Conservation (phyloP, 495 filamentous ascomycete genomes). For the Penicillium cinerascens region DNA sequence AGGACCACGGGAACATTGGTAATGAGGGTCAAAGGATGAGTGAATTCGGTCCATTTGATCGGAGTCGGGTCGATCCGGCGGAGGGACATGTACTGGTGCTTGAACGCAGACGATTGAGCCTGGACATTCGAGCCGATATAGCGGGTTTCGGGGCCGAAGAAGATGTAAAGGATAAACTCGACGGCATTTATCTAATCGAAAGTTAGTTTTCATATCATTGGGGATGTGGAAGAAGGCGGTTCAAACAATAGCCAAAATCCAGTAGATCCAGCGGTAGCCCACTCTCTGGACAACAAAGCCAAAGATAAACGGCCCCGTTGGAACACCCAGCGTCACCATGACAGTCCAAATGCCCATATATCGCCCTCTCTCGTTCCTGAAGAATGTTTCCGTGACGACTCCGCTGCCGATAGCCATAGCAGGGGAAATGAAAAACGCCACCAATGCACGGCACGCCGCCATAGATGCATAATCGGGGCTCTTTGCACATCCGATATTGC, state of each 20-base stretch:
- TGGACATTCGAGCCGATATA: constrained; percentile 37
- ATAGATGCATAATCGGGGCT: constrained; percentile 40
- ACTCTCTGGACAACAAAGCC: constrained; percentile 46
- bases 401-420: constrained; percentile 53
- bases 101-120: constrained; percentile 29
- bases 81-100: constrained; percentile 43
- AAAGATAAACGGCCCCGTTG: constrained; percentile 46
- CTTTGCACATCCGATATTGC: constrained; percentile 46
- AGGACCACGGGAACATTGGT: constrained; percentile 44
- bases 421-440: constrained; percentile 52
- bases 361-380: constrained; percentile 43
- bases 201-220: neutral
- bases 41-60: constrained; percentile 43
- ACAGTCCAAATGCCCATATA: constrained; percentile 57
- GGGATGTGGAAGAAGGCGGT: neutral
- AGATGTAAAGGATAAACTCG: constrained; percentile 51
- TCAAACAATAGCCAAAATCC: constrained; percentile 44
- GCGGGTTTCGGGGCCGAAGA: constrained; percentile 57
- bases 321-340: constrained; percentile 52
- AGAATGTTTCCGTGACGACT: constrained; percentile 52
- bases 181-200: constrained; percentile 44
- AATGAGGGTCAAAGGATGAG: constrained; percentile 42
- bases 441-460: constrained; percentile 47
- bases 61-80: constrained; percentile 48
- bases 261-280: constrained; percentile 47